phyloP scores from a whole-genome alignment of 2,329 filamentous ascomycete genomes.

The Myriosclerotinia scirpicola region DNA sequence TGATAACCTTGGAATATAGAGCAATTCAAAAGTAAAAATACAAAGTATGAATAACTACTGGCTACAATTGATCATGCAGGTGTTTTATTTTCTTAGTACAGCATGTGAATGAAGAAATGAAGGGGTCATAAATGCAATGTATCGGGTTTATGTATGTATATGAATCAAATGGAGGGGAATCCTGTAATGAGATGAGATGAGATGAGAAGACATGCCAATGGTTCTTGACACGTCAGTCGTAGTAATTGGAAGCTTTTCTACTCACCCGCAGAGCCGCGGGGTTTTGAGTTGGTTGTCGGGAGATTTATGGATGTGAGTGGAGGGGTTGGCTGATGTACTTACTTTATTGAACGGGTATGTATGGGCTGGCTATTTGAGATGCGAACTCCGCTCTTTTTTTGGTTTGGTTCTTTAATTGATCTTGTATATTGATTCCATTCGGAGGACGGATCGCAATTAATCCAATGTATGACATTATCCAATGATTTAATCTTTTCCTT shows the following conservation, averaged over 20 bases:
- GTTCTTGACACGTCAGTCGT: constrained; percentile 39
- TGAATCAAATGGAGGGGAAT: constrained; percentile 21
- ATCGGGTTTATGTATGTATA: neutral
- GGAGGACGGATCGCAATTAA: neutral
- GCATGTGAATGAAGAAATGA: neutral
- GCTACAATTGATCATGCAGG: constrained; percentile 2
- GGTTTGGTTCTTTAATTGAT: neutral
- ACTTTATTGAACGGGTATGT: neutral
- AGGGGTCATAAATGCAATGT: neutral
- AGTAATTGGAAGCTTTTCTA: constrained; percentile 8
- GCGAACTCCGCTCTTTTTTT: neutral
- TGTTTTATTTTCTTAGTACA: no score
- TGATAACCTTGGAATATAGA: constrained; percentile 16
- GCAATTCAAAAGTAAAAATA: no score
- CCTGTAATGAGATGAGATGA: no score
- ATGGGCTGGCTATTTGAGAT: neutral
- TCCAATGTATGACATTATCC: neutral
- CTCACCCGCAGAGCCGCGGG: constrained; percentile 33
- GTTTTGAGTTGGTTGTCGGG: neutral
- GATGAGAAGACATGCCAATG: neutral
- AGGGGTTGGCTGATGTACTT: neutral
- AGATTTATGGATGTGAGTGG: neutral
- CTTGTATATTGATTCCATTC: neutral
- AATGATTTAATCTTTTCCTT: neutral
- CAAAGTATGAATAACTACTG: neutral